Evolutionary conservation across 2,329 filamentous ascomycete genomes (phyloP), one percentile per base, ranked within the genome.

Genomic region (Didymella sp.): DNA sequence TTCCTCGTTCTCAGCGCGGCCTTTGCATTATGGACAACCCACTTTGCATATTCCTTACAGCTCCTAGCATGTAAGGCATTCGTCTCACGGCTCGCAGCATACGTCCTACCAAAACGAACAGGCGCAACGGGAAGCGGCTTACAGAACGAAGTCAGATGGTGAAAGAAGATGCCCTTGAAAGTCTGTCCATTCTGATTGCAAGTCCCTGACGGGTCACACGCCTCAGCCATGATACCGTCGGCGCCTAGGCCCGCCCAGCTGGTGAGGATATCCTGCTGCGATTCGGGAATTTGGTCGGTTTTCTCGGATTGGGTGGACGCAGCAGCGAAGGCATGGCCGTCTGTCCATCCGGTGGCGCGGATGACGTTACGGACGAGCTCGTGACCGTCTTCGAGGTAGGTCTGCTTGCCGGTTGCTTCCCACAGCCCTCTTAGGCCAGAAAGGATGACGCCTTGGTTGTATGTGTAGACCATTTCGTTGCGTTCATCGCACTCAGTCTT

Each of bases 151-250:
- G 87, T 84, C 2, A 97, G 80, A 71, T 97, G 94, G 71, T 96
- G 91, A 77, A 96, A 96, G 80, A 93, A 96, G 54, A 97, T 94
- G 25, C 91, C 90, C 75, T 97, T 98, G 84, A 97, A 97, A 0
- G 91, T 92, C 68, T 97, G 93, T 0, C 84, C 84, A 66, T 98
- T 85, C 73, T 97, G 92, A 17, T 86, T 92, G 74, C 93, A 97
- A 38, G 79, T 82, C 3, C 86, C 91, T 17, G 78, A 79, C 2
- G 87, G 85, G 73, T 98, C 94, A 72, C 94, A 97, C 31, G 83
- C 78, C 44, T 98, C 94, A 73, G 96, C 92, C 38, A 98, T 77
- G 25, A 97, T 84, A 2, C 94, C 94, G 17, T 84, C 84, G 4
- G 89, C 85, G 24, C 93, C 93, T 0, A 96, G 81, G 0, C 92